phyloP scores from a whole-genome alignment of 257 asterid genomes.

The Solanum piurae region DNA sequence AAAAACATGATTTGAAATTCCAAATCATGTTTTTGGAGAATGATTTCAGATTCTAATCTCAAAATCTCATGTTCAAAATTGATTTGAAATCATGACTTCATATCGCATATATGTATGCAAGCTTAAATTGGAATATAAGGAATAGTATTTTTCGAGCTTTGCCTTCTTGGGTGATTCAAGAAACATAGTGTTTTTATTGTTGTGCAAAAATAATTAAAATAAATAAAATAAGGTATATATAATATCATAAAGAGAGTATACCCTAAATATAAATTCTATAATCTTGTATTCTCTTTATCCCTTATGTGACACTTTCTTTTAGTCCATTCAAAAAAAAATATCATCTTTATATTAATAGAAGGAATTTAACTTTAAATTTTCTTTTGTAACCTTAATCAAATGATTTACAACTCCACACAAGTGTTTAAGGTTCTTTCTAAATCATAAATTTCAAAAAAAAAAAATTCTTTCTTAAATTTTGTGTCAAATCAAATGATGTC shows the following conservation, averaged over 20 bases:
- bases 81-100: neutral
- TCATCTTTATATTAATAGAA: no score
- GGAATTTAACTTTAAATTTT: no score
- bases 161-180: neutral
- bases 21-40: neutral
- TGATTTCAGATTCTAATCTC: neutral
- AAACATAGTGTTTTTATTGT: neutral
- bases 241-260: neutral
- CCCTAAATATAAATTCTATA: neutral
- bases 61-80: no score
- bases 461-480: neutral
- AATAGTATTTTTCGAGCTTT: neutral
- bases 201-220: neutral
- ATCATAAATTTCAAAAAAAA: neutral
- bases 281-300: neutral
- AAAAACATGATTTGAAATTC: neutral
- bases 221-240: neutral
- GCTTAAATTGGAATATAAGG: neutral
- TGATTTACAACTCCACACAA: neutral
- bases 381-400: accelerated
- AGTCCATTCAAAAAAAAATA: neutral
- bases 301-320: neutral
- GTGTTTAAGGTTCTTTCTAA: neutral
- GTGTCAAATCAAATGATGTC: neutral
- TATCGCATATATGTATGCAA: no score